Conservation (phyloP, 805 yeast species). For the Deakozyma indianensis region DNA sequence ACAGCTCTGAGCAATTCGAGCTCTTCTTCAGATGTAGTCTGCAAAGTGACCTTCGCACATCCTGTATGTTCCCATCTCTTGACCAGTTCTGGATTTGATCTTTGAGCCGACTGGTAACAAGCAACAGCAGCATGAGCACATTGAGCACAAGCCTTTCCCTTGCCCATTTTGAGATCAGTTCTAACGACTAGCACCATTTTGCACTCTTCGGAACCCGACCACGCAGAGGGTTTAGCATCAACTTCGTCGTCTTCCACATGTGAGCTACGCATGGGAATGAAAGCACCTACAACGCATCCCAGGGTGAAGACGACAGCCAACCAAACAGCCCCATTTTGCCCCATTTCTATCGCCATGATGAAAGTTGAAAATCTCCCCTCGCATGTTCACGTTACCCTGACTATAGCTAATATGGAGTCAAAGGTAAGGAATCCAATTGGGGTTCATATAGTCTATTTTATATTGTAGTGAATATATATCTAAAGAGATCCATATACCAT, state of each 20-base stretch:
- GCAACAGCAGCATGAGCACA: slow-evolving; percentile 97
- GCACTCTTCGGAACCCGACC: slow-evolving; percentile 6
- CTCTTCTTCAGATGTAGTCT: slow-evolving; percentile 39
- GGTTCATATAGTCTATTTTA: too few relatives aligned
- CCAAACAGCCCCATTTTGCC: neutral
- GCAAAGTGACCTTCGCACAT: slow-evolving; percentile 86
- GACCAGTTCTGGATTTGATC: slow-evolving; percentile 48
- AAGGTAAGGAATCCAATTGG: too few relatives aligned
- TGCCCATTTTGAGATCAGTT: slow-evolving; percentile 79
- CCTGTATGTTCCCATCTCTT: slow-evolving; percentile 72
- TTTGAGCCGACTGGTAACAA: slow-evolving; percentile 47
- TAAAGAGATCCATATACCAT: slow-evolving; percentile 12
- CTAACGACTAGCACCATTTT: slow-evolving; percentile 77
- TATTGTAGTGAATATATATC: too few relatives aligned
- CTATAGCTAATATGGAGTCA: too few relatives aligned
- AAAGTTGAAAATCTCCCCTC: too few relatives aligned
- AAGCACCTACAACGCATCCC: neutral
- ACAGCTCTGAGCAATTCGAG: slow-evolving; percentile 66
- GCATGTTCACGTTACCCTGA: too few relatives aligned
- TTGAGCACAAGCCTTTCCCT: slow-evolving; percentile 95
- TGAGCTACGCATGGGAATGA: neutral
- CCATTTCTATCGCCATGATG: neutral
- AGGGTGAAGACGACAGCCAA: neutral
- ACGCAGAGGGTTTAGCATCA: neutral
- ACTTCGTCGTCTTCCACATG: neutral